phyloP scores from a whole-genome alignment of 1,284 basidiomycete species.

The Kalmanozyma brasiliensis region DNA sequence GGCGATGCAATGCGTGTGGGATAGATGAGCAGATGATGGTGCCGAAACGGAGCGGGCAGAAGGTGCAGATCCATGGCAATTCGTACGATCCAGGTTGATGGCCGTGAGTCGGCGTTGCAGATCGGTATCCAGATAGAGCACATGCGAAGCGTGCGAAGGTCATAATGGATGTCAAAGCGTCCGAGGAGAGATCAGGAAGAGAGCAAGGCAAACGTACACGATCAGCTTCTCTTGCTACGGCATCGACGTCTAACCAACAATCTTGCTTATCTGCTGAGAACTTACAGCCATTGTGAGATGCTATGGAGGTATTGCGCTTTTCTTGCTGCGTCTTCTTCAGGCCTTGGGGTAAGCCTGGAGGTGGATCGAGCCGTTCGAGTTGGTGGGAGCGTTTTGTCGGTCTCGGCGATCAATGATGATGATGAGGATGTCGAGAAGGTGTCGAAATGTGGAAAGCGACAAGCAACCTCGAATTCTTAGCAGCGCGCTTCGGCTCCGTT shows the following conservation, averaged over 20 bases:
- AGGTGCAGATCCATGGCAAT: no score
- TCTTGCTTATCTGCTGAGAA: background rate
- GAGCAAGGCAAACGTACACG: no score
- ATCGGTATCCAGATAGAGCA: no score
- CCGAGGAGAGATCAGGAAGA: no score
- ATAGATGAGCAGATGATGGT: background rate
- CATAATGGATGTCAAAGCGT: no score
- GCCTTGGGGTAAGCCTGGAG: no score
- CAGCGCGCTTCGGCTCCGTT: constrained; percentile 37
- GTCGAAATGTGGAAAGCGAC: background rate
- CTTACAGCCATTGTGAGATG: constrained; percentile 36
- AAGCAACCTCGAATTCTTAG: constrained; percentile 17
- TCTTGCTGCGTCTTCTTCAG: background rate
- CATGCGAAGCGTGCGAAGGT: no score
- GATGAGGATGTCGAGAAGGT: constrained; percentile 1
- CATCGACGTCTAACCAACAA: background rate
- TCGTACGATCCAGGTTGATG: no score
- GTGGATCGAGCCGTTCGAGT: background rate
- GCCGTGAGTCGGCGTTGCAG: no score
- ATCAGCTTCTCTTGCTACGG: background rate
- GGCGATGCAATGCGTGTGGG: no score
- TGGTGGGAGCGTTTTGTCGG: constrained; percentile 1
- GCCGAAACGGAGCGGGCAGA: no score
- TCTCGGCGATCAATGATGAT: constrained; percentile 3
- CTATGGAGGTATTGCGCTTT: background rate